Evolutionary conservation across 2,329 filamentous ascomycete species (phyloP), one percentile per base, ranked within the genome.

Genomic region (Ilyonectria mors-panacis): DNA sequence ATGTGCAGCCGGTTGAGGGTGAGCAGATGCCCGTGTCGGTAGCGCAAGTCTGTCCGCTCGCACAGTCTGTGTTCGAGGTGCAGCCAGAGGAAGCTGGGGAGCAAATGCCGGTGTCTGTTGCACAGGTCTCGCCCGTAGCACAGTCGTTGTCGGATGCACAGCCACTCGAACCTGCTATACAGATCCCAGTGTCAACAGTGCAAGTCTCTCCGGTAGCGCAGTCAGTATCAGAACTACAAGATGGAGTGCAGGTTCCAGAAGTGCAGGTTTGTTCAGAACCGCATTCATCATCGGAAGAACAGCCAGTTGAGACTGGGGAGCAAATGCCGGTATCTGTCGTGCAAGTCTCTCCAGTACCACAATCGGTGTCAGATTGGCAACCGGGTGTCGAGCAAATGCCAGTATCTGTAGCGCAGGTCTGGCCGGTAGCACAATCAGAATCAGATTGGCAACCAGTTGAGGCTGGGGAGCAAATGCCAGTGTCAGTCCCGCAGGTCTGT

Each of bases 401-500:
- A 3, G 26, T 26, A 26, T 21, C 47, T 17, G 26, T 8, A 6
- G 10, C 9, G 15, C 47, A 50, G 6, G 37, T 42, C 37, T 57
- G 37, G 2, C 54, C 54, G 28, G 39, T 15, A 6, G 21, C 15
- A 9, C 54, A 57, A 42, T 28, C 23, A 6, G 23, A 4, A n/a
- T 28, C 17, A 17, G 19, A 23, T 12, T 45, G 33, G 28, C 61
- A 64, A 21, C 37, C 37, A 7, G 47, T 51, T 26, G 26, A 26
- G 5, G 26, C 26, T 26, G 26, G 26, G 26, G 26, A 26, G 26
- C 26, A 48, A 48, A 39, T 15, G 37, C 26, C 10, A 8, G 19
- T 12, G 3, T 53, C 60, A 19, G 26, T 30, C 12, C 21, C 28
- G 54, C 61, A 64, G 21, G 55, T 45, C n/a, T 50, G 13, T 26